These are phyloP conservation scores for Hanseniaspora uvarum DNA, from an alignment of 1,139 yeast genomes.

Conservation along the genomic window DNA sequence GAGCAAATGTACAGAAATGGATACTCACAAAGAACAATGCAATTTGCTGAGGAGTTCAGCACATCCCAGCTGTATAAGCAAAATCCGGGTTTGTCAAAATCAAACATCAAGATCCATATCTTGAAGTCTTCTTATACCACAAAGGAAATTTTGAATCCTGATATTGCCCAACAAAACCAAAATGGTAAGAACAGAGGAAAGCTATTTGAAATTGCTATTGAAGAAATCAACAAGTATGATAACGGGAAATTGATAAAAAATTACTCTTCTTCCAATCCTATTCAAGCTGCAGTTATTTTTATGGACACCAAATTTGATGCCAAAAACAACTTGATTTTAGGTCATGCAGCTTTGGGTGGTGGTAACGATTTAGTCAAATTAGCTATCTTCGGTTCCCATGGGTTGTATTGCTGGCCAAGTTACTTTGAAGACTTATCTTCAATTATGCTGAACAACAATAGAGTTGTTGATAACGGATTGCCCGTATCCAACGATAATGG, in stretches of 20 bases:
- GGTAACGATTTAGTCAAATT: conserved; percentile 58
- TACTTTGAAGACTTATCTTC: conserved; percentile 62
- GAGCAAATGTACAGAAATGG: conserved; percentile 81
- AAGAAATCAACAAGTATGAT: conserved; percentile 46
- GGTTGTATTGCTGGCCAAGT: conserved; percentile 81
- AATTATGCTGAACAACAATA: conserved; percentile 36
- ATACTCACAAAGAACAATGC: conserved; percentile 69
- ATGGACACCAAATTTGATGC: conserved; percentile 80
- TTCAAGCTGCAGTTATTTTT: conserved; percentile 75
- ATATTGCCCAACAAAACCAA: conserved; percentile 77
- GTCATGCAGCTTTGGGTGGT: conserved; percentile 95
- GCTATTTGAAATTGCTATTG: conserved; percentile 66
- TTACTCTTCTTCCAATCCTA: conserved; percentile 51
- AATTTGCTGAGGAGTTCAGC: conserved; percentile 63
- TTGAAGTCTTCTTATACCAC: conserved; percentile 56
- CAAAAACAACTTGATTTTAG: conserved; percentile 47
- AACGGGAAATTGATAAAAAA: conserved; percentile 52
- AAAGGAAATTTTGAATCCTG: conserved; percentile 62
- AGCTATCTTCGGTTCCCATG: conserved; percentile 92
- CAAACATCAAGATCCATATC: conserved; percentile 66
- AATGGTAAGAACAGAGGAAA: conserved; percentile 66
- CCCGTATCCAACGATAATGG: conserved; percentile 75
- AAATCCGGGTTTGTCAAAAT: conserved; percentile 21
- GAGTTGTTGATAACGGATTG: conserved; percentile 31
- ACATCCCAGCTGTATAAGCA: conserved; percentile 37